Evolutionary conservation across 2,329 filamentous ascomycete species (phyloP).

Genomic region (Ilyonectria robusta): DNA sequence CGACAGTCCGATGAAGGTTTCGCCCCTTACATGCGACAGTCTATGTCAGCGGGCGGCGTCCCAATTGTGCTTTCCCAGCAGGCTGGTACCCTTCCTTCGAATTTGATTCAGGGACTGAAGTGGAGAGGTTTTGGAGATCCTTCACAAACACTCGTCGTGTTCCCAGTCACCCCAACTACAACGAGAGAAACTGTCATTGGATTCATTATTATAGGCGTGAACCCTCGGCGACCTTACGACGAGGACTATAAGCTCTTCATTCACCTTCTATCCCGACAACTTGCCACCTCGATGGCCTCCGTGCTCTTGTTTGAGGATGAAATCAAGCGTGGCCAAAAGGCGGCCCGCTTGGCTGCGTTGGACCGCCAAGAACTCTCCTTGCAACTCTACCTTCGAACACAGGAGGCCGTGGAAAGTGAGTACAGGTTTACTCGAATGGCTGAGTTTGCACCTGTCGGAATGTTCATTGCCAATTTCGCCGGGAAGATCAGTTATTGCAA

Average conservation of each 20-base stretch:
- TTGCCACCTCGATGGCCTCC: conserved; percentile 85
- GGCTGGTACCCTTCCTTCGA: conserved; percentile 74
- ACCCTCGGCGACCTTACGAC: conserved; percentile 84
- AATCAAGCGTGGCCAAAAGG: conserved; percentile 80
- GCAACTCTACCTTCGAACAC: conserved; percentile 76
- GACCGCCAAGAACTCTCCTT: conserved; percentile 84
- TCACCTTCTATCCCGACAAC: conserved; percentile 79
- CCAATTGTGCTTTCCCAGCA: conserved; percentile 79
- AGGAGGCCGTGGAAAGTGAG: conserved; percentile 77
- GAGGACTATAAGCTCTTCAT: conserved; percentile 86
- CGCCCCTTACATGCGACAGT: conserved; percentile 81
- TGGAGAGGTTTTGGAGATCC: conserved; percentile 81
- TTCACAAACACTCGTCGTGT: conserved; percentile 79
- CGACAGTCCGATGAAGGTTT: conserved; percentile 80
- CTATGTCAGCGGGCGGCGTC: conserved; percentile 75
- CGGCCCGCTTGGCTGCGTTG: conserved; percentile 80
- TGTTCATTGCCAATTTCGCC: conserved; percentile 83
- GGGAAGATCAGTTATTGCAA: conserved; percentile 86
- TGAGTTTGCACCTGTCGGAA: conserved; percentile 85
- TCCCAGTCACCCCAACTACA: conserved; percentile 83
- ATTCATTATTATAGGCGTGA: conserved; percentile 84
- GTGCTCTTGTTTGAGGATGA: conserved; percentile 89
- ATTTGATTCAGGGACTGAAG: conserved; percentile 76
- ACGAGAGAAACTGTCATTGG: conserved; percentile 80
- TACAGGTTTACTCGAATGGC: conserved; percentile 88